Base-by-base conservation (phyloP, 208 protist genomes). In the Trypanosoma melophagium region DNA sequence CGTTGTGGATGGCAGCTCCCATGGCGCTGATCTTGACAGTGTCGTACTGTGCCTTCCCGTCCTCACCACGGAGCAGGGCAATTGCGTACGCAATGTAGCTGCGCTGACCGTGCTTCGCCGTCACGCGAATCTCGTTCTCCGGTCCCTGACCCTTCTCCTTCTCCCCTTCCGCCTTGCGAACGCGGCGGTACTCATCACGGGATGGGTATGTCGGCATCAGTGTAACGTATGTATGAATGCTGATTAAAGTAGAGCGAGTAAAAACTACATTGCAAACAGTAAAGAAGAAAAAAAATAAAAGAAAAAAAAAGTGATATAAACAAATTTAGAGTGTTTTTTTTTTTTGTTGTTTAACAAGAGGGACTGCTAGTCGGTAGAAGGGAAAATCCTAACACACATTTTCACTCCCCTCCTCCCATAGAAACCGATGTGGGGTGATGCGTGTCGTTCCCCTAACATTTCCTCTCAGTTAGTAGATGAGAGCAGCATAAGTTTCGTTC, bases 31-130 rank as follows among this genome's bases (percentile, higher is more conserved):
- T 86, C 79, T 90, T 93, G 69, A 97, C 76, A 7, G 80, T 91
- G 80, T 95, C 90, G 44, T 91, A 77, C 79, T 90, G 80, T 42
- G 77, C 74, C 81, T 85, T 91, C 22, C 83, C 87, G 3, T 91
- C 83, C 76, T 93, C 87, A 53, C 87, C 87, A 71, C 87, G 91
- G 35, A 96, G 76, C 14, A 94, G 76, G 50, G 84, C 82, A 69
- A 96, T 95, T 56, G 86, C 87, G 74, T 94, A 95, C 45, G 82
- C 83, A 69, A 96, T 96, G 88, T 95, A 96, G 71, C 76, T 88
- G 80, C 87, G 83, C 75, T 89, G 83, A 25, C 81, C 81, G 73
- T 91, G 83, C 41, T 76, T 83, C 57, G 87, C 78, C 44, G 81
- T 89, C 57, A 97, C 87, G 40, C 85, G 87, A 53, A 97, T 88